Percentiles rank a stretch among this genome's conserved stretches.
Conservation (phyloP, 352 stramenopile species). For the Phytopythium sindhum region DNA sequence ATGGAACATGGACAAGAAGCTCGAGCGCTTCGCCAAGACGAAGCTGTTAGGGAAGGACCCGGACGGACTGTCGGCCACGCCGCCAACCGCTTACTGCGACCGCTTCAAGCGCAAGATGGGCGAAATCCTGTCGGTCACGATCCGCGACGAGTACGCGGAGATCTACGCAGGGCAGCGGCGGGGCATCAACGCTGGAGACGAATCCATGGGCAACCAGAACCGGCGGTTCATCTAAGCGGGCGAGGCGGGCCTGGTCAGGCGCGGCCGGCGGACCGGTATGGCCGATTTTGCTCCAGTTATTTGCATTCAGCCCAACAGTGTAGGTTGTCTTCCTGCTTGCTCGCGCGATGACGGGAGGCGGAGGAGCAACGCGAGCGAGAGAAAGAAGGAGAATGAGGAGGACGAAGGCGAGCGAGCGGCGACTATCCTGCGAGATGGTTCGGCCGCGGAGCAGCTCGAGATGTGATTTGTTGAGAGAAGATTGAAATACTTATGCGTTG, state of each 20-base stretch:
- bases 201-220: conserved; percentile 18
- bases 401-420: background rate
- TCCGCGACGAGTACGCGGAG: conserved; percentile 61
- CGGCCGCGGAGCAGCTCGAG: background rate
- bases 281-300: background rate
- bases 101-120: conserved; percentile 88
- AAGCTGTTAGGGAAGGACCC: conserved; percentile 77
- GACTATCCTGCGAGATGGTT: background rate
- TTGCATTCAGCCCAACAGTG: background rate
- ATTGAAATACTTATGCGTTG: background rate
- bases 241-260: background rate
- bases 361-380: background rate
- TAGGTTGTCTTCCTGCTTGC: background rate
- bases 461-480: background rate
- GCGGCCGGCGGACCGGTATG: background rate
- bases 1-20: conserved; percentile 90
- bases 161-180: conserved; percentile 31
- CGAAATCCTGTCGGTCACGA: conserved; percentile 74
- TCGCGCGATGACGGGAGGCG: background rate
- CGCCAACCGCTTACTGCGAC: conserved; percentile 81
- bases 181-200: conserved; percentile 19
- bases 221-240: conserved; percentile 49
- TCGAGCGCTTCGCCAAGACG: conserved; percentile 87
- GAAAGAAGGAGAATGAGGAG: background rate
- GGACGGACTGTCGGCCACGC: conserved; percentile 77